Conservation (phyloP, 306 rosid species). For the Vigna unguiculata region DNA sequence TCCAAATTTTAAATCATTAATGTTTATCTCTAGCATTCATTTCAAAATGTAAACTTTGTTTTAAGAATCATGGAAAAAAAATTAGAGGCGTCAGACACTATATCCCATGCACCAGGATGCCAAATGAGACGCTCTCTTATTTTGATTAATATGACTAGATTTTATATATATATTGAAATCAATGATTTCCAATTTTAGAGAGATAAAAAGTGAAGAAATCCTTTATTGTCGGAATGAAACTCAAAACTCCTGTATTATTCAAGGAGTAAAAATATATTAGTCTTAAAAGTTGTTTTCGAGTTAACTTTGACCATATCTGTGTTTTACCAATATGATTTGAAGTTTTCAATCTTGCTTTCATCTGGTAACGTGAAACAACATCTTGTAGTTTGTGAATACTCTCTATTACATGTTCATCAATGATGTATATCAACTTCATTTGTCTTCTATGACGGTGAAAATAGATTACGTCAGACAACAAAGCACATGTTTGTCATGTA, state of each 20-base stretch:
- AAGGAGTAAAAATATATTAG: too few relatives aligned
- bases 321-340: neutral
- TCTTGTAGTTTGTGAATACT: neutral
- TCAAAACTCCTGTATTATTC: too few relatives aligned
- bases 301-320: neutral
- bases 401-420: neutral
- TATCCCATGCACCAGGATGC: too few relatives aligned
- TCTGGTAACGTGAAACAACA: neutral
- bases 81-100: too few relatives aligned
- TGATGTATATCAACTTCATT: neutral
- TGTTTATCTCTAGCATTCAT: too few relatives aligned
- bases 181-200: too few relatives aligned
- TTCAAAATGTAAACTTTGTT: too few relatives aligned
- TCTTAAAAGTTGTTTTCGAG: neutral
- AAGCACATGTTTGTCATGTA: neutral
- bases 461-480: conserved; percentile 22
- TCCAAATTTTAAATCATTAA: too few relatives aligned
- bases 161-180: too few relatives aligned
- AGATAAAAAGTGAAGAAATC: neutral
- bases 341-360: neutral
- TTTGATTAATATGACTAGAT: too few relatives aligned
- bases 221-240: neutral
- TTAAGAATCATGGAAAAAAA: too few relatives aligned
- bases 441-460: neutral
- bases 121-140: too few relatives aligned